Evolutionary conservation across 2,329 filamentous ascomycete species (phyloP).

Genomic region (Pezicula radicicola): DNA sequence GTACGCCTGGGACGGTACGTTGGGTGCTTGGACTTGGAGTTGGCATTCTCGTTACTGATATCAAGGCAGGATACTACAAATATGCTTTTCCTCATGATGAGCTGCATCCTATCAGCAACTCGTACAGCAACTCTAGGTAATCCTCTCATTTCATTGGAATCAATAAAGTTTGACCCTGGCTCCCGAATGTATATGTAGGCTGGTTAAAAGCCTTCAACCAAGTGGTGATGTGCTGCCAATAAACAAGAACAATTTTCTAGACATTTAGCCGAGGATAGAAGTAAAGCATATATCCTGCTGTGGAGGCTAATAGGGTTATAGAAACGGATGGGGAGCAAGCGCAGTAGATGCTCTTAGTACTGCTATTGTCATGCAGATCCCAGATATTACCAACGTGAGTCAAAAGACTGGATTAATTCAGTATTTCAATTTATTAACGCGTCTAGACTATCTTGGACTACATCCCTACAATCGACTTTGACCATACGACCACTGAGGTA

Average conservation of each 20-base stretch:
- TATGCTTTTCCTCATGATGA: slow-evolving; percentile 79
- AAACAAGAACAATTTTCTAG: too few relatives aligned
- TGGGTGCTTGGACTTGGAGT: too few relatives aligned
- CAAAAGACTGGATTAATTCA: too few relatives aligned
- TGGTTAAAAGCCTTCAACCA: too few relatives aligned
- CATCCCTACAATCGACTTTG: slow-evolving; percentile 70
- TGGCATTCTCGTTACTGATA: too few relatives aligned
- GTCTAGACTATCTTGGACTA: slow-evolving; percentile 60
- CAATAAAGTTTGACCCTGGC: too few relatives aligned
- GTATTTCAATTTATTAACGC: too few relatives aligned
- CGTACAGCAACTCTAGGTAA: slow-evolving; percentile 67
- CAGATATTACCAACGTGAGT: slow-evolving; percentile 40
- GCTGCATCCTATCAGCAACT: slow-evolving; percentile 64
- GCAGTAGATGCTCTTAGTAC: slow-evolving; percentile 80
- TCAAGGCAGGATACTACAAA: slow-evolving; percentile 52
- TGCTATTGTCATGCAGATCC: slow-evolving; percentile 72
- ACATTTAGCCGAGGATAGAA: too few relatives aligned
- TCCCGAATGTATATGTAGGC: too few relatives aligned
- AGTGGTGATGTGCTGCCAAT: too few relatives aligned
- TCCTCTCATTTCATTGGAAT: too few relatives aligned
- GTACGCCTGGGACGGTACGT: slow-evolving; percentile 59
- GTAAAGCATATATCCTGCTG: neutral
- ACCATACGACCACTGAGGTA: slow-evolving; percentile 53
- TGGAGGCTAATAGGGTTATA: slow-evolving; percentile 30
- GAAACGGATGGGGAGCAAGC: slow-evolving; percentile 82